A percentile compares a stretch with the other conserved stretches of the same genome.
phyloP scores from a whole-genome alignment of 2,329 filamentous ascomycete genomes.

The Sclerotinia trifoliorum region DNA sequence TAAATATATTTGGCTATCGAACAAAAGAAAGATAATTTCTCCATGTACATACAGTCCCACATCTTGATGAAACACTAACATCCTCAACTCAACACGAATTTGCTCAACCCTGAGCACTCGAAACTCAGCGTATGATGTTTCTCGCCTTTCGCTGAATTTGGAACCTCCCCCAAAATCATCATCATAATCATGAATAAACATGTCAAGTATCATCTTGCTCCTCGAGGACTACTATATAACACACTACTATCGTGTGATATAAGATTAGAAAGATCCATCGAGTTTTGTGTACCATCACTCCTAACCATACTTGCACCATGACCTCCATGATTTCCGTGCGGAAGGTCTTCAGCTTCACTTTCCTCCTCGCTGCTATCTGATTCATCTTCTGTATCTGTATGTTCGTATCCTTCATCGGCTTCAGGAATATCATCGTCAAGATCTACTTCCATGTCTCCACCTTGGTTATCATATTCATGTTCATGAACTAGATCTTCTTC shows the following conservation, averaged over 20 bases:
- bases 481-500: constrained; percentile 56
- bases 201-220: not conserved
- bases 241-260: constrained; percentile 35
- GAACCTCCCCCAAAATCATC: not conserved
- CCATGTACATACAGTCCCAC: no score
- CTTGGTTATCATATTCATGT: constrained; percentile 37
- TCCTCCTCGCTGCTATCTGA: constrained; percentile 49
- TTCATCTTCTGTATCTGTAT: constrained; percentile 72
- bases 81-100: constrained; percentile 71
- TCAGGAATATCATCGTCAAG: constrained; percentile 69
- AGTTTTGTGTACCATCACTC: constrained; percentile 41
- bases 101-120: constrained; percentile 85
- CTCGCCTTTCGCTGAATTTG: constrained; percentile 45
- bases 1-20: not conserved
- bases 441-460: constrained; percentile 56
- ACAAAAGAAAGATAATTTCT: not conserved
- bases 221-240: constrained; percentile 36
- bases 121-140: constrained; percentile 85
- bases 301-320: constrained; percentile 37
- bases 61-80: constrained; percentile 34
- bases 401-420: constrained; percentile 63
- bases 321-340: constrained; percentile 24
- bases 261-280: constrained; percentile 37
- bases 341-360: constrained; percentile 42
- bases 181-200: not conserved